Conservation (phyloP, 2,329 filamentous ascomycete species). For the Cyanodermella asteris region DNA sequence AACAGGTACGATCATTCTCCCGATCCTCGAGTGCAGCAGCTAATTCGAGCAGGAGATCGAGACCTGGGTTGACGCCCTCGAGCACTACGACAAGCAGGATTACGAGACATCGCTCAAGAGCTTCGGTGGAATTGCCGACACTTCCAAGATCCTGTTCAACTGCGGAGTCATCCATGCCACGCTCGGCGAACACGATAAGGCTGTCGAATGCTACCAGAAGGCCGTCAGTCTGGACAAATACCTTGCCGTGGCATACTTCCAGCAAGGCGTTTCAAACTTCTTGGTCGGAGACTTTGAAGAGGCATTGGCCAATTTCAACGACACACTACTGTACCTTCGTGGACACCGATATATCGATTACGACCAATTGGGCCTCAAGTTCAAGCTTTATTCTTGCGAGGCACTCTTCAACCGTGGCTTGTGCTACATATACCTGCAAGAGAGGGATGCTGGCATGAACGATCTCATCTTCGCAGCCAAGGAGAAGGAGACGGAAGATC, state of each 20-base stretch:
- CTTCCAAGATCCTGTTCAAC: slow-evolving; percentile 96
- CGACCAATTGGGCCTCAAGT: slow-evolving; percentile 80
- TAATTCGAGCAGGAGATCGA: slow-evolving; percentile 99
- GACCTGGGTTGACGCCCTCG: slow-evolving; percentile 84
- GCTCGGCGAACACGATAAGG: slow-evolving; percentile 83
- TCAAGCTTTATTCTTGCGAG: slow-evolving; percentile 93
- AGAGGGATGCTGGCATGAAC: slow-evolving; percentile 74
- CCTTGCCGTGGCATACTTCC: slow-evolving; percentile 92
- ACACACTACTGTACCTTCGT: slow-evolving; percentile 79
- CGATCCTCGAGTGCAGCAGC: not conserved
- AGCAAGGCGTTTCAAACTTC: slow-evolving; percentile 96
- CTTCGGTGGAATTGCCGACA: slow-evolving; percentile 77
- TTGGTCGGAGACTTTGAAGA: slow-evolving; percentile 92
- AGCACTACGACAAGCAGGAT: slow-evolving; percentile 88
- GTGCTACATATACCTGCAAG: slow-evolving; percentile 91
- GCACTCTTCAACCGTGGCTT: slow-evolving; percentile 92
- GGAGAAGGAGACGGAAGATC: slow-evolving; percentile 88
- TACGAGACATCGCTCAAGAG: slow-evolving; percentile 72
- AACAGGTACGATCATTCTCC: not conserved
- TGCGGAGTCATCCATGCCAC: slow-evolving; percentile 96
- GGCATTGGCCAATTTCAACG: slow-evolving; percentile 94
- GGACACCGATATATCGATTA: slow-evolving; percentile 98
- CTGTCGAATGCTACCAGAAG: slow-evolving; percentile 85
- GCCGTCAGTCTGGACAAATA: slow-evolving; percentile 83
- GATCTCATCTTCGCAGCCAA: slow-evolving; percentile 80